Evolutionary conservation across 2,329 filamentous ascomycete genomes (phyloP), one percentile per base, ranked within the genome.

Genomic region (Hypoxylon sp.): DNA sequence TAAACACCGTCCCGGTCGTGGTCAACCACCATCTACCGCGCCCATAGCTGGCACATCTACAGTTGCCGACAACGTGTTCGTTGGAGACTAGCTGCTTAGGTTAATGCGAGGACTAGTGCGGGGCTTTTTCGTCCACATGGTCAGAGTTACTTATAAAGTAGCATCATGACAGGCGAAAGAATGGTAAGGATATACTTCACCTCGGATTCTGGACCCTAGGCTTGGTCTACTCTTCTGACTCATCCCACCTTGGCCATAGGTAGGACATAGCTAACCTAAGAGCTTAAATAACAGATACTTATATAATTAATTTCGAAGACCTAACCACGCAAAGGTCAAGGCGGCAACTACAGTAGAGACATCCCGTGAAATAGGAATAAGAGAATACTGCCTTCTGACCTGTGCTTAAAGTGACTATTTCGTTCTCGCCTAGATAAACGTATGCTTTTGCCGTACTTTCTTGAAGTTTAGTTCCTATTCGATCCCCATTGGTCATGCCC

Each of bases 11-110:
- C 3, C 13, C 33, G 33, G 33, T 35, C 37, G n/a, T 42, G 14
- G 14, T 42, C 37, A n/a, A 42, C n/a, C 6, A 42, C 37, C 35
- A 39, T 42, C 37, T 42, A 42, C 37, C 37, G 37, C 37, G 37
- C 17, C 17, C 37, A 42, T 17, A 17, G n/a, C n/a, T 17, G 14
- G 37, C 37, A 17, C n/a, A n/a, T 8, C 37, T 42, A 42, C 14
- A 42, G 37, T n/a, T 42, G 37, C 37, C 37, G 37, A 42, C 37
- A 13, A 42, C 14, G 5, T 17, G 37, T 13, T 17, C 5, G 37
- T 42, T 42, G 37, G 37, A 42, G 37, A 42, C 37, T 42, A 6
- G 14, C 6, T 17, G 37, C n/a, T 22, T 22, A 22, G 19, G 19
- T 22, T 42, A 42, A 14, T 9, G 37, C 37, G 37, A 42, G 37